Conservation (phyloP, 2,329 filamentous ascomycete species). For the Exophiala phaeomuriformis region DNA sequence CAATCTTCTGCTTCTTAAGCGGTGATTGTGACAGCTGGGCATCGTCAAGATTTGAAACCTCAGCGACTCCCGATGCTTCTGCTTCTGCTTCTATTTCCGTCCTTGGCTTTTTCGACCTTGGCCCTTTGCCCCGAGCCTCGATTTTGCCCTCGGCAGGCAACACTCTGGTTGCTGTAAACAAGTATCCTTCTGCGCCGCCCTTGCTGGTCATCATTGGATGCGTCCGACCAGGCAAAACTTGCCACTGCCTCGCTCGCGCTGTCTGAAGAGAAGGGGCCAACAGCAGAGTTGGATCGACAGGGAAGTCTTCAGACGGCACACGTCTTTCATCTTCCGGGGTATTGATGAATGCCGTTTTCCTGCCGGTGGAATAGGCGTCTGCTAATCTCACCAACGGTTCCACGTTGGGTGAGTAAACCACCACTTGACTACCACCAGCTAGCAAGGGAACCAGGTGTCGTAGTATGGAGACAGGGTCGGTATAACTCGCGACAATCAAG, state of each 20-base stretch:
- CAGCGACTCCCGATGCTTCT: too few relatives aligned
- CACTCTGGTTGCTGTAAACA: slow-evolving; percentile 77
- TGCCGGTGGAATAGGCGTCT: slow-evolving; percentile 75
- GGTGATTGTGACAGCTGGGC: slow-evolving; percentile 15
- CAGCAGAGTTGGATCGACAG: slow-evolving; percentile 76
- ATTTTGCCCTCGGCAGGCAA: slow-evolving; percentile 68
- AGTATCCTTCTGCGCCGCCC: slow-evolving; percentile 81
- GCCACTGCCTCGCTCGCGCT: slow-evolving; percentile 70
- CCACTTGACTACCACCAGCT: slow-evolving; percentile 72
- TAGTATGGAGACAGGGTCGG: slow-evolving; percentile 72
- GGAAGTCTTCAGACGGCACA: slow-evolving; percentile 59
- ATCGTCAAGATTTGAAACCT: background rate
- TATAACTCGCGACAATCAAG: slow-evolving; percentile 70
- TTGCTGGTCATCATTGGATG: slow-evolving; percentile 88
- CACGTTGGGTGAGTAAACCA: slow-evolving; percentile 73
- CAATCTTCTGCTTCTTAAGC: slow-evolving; percentile 17
- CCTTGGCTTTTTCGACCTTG: slow-evolving; percentile 47
- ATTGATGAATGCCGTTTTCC: slow-evolving; percentile 62
- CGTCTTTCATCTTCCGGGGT: slow-evolving; percentile 7
- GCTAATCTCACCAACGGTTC: slow-evolving; percentile 71
- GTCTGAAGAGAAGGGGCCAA: slow-evolving; percentile 76
- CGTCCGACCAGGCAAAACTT: slow-evolving; percentile 83
- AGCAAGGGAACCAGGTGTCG: slow-evolving; percentile 71
- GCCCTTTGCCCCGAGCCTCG: slow-evolving; percentile 66
- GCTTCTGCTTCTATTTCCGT: slow-evolving; percentile 10